These are phyloP conservation scores for Oryza longistaminata DNA, from an alignment of 176 grass and related monocot genomes.

Conservation along the genomic window DNA sequence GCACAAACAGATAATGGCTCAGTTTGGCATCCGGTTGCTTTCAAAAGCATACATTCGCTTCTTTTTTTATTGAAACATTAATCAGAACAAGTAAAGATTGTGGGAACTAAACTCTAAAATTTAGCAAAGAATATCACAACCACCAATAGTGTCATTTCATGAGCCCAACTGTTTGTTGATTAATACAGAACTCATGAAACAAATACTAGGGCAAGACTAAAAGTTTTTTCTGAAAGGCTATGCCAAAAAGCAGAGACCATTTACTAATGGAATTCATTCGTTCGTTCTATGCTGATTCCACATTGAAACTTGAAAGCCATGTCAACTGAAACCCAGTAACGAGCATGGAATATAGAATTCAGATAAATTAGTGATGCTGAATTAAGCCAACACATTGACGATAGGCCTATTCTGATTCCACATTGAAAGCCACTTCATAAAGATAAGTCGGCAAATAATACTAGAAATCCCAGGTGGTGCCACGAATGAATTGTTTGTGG, in stretches of 20 bases:
- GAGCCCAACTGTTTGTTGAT: background rate
- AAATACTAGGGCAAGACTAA: background rate
- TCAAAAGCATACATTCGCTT: no score
- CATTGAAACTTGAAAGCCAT: no score
- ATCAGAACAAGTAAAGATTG: background rate
- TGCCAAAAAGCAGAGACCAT: background rate
- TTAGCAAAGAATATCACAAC: background rate
- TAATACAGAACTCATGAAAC: background rate
- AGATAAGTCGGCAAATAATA: constrained; percentile 18
- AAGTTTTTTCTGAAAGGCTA: background rate
- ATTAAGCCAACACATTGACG: background rate
- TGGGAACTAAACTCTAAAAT: background rate
- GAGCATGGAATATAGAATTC: no score
- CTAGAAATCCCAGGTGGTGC: background rate
- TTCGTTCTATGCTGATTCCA: no score
- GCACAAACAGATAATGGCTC: background rate
- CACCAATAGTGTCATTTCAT: background rate
- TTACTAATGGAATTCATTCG: background rate
- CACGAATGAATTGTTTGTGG: background rate
- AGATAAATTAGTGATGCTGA: background rate
- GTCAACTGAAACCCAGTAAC: no score
- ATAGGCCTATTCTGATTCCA: constrained; percentile 6
- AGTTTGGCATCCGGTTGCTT: background rate
- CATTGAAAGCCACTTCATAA: constrained; percentile 20
- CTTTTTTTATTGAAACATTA: no score